Percentiles rank a stretch among this genome's conserved stretches.
Evolutionary conservation across 148 eudicot genomes (phyloP).

Genomic region (Amaranthus hypochondriacus): DNA sequence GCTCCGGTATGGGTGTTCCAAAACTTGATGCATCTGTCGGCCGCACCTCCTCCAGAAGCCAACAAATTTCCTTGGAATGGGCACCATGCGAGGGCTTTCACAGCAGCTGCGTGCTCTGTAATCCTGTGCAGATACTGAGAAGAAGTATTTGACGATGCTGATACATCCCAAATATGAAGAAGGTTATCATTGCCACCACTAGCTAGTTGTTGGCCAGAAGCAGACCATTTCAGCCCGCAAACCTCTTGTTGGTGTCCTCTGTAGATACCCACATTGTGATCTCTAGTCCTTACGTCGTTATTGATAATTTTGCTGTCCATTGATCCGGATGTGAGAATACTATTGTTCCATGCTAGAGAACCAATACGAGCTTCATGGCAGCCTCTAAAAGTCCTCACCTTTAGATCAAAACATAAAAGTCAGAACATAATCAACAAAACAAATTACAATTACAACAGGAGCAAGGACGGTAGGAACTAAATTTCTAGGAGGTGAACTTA

Average conservation of each 20-base stretch:
- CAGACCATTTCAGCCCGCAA: conserved; percentile 91
- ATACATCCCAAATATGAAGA: conserved; percentile 85
- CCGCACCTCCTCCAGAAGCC: conserved; percentile 93
- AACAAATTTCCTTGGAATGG: conserved; percentile 89
- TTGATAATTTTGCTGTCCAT: conserved; percentile 79
- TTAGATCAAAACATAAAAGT: conserved; percentile 10
- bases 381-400: conserved; percentile 82
- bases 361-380: conserved; percentile 80
- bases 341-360: conserved; percentile 84
- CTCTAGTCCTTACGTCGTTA: conserved; percentile 73
- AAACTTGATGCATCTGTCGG: conserved; percentile 79
- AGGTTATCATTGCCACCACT: conserved; percentile 92
- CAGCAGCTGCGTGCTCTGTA: conserved; percentile 93
- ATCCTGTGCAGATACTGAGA: conserved; percentile 88
- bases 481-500: conserved; percentile 1
- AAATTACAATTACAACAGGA: background rate
- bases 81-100: conserved; percentile 96
- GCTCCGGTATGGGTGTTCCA: conserved; percentile 98
- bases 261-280: conserved; percentile 62
- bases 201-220: conserved; percentile 82
- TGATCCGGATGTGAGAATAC: conserved; percentile 79
- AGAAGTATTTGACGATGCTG: conserved; percentile 68
- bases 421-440: conserved; percentile 1
- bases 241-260: conserved; percentile 89
- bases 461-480: background rate